Evolutionary conservation across 2,329 filamentous ascomycete genomes (phyloP).

Genomic region (Talaromyces sp.): DNA sequence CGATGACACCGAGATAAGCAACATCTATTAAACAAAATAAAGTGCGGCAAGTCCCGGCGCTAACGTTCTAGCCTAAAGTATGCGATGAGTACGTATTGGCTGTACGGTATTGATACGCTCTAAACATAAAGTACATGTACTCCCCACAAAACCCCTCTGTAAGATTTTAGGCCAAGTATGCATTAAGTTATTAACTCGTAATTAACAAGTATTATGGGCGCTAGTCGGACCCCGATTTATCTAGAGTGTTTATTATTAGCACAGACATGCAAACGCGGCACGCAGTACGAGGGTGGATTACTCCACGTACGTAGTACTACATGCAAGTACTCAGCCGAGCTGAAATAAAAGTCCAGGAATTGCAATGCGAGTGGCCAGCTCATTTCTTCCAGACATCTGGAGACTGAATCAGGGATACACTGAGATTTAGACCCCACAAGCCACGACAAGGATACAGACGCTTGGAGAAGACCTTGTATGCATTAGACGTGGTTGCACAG

Average conservation of each 20-base stretch:
- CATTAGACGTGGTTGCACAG: no score
- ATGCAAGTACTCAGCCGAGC: background rate
- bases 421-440: background rate
- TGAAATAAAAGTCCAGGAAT: background rate
- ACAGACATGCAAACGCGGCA: background rate
- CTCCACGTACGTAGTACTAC: no score
- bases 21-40: no score
- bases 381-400: background rate
- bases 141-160: no score
- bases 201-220: background rate
- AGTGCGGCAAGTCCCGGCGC: background rate
- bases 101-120: background rate
- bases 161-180: no score
- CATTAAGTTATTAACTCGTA: background rate
- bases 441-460: background rate
- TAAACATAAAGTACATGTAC: background rate
- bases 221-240: background rate
- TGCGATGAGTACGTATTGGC: no score
- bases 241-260: background rate
- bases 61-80: background rate
- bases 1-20: no score
- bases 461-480: no score
- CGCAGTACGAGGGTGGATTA: background rate
- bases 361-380: background rate
- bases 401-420: background rate